Percentiles rank a stretch among this genome's conserved stretches.
These are phyloP conservation scores for Penicillium angulare DNA, from an alignment of 495 filamentous ascomycete genomes.

Conservation along the genomic window DNA sequence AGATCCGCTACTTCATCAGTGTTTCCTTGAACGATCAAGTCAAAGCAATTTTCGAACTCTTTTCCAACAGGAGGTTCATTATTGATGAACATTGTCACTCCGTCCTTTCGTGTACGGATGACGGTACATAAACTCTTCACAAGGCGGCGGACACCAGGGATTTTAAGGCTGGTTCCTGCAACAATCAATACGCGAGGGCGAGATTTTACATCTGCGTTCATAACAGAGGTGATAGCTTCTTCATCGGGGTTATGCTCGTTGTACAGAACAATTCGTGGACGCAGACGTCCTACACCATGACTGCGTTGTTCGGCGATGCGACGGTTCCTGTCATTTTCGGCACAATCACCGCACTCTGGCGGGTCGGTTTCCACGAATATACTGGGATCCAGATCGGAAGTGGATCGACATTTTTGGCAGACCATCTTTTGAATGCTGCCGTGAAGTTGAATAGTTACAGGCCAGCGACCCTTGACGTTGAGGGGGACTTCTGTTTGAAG, in stretches of 20 bases:
- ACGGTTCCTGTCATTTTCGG: slow-evolving; percentile 71
- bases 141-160: slow-evolving; percentile 85
- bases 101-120: slow-evolving; percentile 75
- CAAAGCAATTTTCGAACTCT: slow-evolving; percentile 89
- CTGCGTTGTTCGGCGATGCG: slow-evolving; percentile 83
- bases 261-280: slow-evolving; percentile 93
- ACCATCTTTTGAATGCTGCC: slow-evolving; percentile 95
- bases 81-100: slow-evolving; percentile 95
- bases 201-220: slow-evolving; percentile 75
- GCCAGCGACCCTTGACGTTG: slow-evolving; percentile 82
- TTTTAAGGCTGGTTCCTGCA: slow-evolving; percentile 91
- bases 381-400: slow-evolving; percentile 71
- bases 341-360: slow-evolving; percentile 77
- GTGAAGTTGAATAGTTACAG: slow-evolving; percentile 88
- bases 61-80: slow-evolving; percentile 76
- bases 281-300: slow-evolving; percentile 86
- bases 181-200: slow-evolving; percentile 91
- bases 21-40: slow-evolving; percentile 80
- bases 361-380: slow-evolving; percentile 82
- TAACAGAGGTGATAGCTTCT: slow-evolving; percentile 89
- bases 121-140: slow-evolving; percentile 86
- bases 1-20: slow-evolving; percentile 84
- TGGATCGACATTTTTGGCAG: slow-evolving; percentile 83
- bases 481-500: slow-evolving; percentile 75
- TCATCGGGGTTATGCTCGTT: slow-evolving; percentile 97